Base-by-base conservation (phyloP, 306 rosid species). In the Castanospermum australe region DNA sequence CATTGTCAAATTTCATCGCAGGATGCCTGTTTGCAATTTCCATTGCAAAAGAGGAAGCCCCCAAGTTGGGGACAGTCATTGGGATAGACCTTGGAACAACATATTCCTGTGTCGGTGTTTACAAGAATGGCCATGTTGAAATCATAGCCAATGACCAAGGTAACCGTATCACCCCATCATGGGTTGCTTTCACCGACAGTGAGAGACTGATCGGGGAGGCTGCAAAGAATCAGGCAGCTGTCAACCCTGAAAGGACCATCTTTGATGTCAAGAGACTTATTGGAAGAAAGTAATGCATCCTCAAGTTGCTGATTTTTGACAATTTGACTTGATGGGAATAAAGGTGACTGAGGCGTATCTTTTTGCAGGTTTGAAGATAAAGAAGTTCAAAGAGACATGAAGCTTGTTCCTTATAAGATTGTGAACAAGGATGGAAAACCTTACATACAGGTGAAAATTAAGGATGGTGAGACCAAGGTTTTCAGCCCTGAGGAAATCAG, bases 341-440 rank as follows among this genome's bases (percentile, higher is more conserved):
- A 11, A 64, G 33, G 47, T 88, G 35, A 78, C 65, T 20, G 55
- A 57, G 42, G 6, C 5, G 18, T 70, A 15, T 17, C 51, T n/a
- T 11, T 33, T 79, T 32, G 61, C 90, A 92, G 99, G 91, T 94
- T 94, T 61, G 88, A 91, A 1, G 97, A 92, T 85, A 94, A 94
- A 67, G 99, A 94, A 74, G 97, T 94, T 76, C 97, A 94, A 67
- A 89, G 18, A 80, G 97, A 94, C 79, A 89, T 92, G 86, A 94
- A 94, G 82, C 97, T 94, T 56, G 67, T 92, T 73, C 97, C 99
- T 50, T 94, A 67, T 74, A 91, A 96, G 94, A 93, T 96, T 83
- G 99, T 96, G 81, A 91, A 96, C 78, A 92, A 83, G 91, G 99
- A 96, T 75, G 99, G 99, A 57, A 96, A 96, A 60, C 98, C 99